Conservation (phyloP, 176 grass and related monocot genomes). For the Bolboschoenus planiculmis region DNA sequence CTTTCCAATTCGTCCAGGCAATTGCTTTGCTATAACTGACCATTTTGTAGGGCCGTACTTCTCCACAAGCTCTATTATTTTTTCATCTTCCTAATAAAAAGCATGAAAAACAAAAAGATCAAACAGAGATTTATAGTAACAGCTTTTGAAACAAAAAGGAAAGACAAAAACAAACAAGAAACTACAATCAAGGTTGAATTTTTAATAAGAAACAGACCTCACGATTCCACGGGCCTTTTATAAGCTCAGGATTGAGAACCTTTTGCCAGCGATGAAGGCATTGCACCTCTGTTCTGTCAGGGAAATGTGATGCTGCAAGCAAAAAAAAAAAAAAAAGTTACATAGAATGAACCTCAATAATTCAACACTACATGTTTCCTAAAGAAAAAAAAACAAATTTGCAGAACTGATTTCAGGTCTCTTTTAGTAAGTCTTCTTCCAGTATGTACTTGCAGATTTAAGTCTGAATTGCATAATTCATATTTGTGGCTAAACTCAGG, state of each 20-base stretch:
- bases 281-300: constrained; percentile 92
- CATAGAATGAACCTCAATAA: constrained; percentile 8
- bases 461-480: background rate
- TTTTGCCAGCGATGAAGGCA: constrained; percentile 99
- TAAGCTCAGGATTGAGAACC: constrained; percentile 95
- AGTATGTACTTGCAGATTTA: background rate
- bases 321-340: constrained; percentile 16
- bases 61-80: constrained; percentile 76
- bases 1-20: constrained; percentile 97
- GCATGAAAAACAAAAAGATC: constrained; percentile 14
- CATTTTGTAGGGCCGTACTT: constrained; percentile 95
- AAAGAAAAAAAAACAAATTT: background rate
- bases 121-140: constrained; percentile 24
- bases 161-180: constrained; percentile 20
- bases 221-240: constrained; percentile 93
- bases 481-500: background rate
- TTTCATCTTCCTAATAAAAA: constrained; percentile 73
- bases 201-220: constrained; percentile 54
- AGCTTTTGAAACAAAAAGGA: background rate
- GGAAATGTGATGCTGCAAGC: constrained; percentile 82
- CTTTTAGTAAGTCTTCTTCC: background rate
- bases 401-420: background rate
- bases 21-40: constrained; percentile 80
- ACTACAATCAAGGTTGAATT: background rate
- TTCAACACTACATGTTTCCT: background rate